These are phyloP conservation scores for Pterocarpus macrocarpus DNA, from an alignment of 306 rosid genomes.

Conservation along the genomic window DNA sequence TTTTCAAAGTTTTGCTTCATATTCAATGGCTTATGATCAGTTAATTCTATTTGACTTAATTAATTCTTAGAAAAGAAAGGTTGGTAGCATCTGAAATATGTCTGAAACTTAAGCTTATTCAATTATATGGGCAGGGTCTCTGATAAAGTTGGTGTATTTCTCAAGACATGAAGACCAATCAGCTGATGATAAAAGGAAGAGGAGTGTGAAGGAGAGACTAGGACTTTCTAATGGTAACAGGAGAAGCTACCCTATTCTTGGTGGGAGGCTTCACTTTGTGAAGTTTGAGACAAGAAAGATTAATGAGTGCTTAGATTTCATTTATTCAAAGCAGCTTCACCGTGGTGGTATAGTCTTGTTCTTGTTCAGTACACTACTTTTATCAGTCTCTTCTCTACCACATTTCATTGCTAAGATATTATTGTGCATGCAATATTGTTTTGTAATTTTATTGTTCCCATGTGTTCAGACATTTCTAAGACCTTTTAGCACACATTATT, in stretches of 20 bases:
- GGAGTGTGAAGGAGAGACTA: conserved; percentile 68
- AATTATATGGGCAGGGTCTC: conserved; percentile 73
- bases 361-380: background rate
- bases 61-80: background rate
- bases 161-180: conserved; percentile 88
- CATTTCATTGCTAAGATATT: background rate
- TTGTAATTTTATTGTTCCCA: conserved; percentile 23
- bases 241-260: conserved; percentile 96
- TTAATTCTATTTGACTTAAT: background rate
- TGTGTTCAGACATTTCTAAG: conserved; percentile 10
- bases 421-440: conserved; percentile 13
- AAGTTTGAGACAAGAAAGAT: conserved; percentile 96
- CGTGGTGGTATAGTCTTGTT: conserved; percentile 66
- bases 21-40: background rate
- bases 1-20: conserved; percentile 16
- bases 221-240: conserved; percentile 80
- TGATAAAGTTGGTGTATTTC: conserved; percentile 95
- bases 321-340: conserved; percentile 93
- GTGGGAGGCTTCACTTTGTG: conserved; percentile 99
- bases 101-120: conserved; percentile 37
- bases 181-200: conserved; percentile 78
- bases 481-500: background rate
- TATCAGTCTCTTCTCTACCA: conserved; percentile 18
- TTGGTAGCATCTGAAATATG: conserved; percentile 29
- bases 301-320: conserved; percentile 93